Evolutionary conservation across 2,329 filamentous ascomycete species (phyloP).

Genomic region (Claviceps capensis): DNA sequence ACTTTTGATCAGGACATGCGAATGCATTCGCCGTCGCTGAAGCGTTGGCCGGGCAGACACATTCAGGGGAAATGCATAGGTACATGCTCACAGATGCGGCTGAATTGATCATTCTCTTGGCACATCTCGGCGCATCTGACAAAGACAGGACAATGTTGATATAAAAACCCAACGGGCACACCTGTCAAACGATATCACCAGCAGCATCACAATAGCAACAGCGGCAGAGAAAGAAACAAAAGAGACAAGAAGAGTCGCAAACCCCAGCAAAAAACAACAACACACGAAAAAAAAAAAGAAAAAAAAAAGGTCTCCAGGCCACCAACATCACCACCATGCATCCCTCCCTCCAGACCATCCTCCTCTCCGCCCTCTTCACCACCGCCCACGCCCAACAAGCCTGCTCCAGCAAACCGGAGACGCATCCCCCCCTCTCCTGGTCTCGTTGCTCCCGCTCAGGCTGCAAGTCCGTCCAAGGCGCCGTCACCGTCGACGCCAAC

Average conservation of each 20-base stretch:
- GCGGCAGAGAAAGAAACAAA: not conserved
- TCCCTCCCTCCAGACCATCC: too few relatives aligned
- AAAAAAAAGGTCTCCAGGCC: not conserved
- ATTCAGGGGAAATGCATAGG: too few relatives aligned
- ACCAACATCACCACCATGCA: not conserved
- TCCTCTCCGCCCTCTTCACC: not conserved
- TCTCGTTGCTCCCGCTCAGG: constrained; percentile 37
- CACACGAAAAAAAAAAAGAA: not conserved
- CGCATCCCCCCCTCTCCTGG: constrained; percentile 39
- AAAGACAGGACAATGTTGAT: too few relatives aligned
- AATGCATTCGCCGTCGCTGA: too few relatives aligned
- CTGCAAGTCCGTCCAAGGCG: constrained; percentile 35
- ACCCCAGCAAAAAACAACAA: not conserved
- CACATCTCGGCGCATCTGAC: too few relatives aligned
- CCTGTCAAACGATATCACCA: too few relatives aligned
- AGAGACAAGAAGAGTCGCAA: not conserved
- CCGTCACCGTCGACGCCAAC: constrained; percentile 29
- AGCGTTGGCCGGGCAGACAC: too few relatives aligned
- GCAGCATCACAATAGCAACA: too few relatives aligned
- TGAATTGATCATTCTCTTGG: too few relatives aligned
- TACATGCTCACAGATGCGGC: too few relatives aligned
- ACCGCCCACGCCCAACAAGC: constrained; percentile 31
- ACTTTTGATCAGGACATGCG: too few relatives aligned
- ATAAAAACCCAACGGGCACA: too few relatives aligned
- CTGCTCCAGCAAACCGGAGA: constrained; percentile 33